Percentiles rank a stretch among this genome's conserved stretches.
Evolutionary conservation across 768 basidiomycete genomes (phyloP).

Genomic region (Leccinum subtestaceum): DNA sequence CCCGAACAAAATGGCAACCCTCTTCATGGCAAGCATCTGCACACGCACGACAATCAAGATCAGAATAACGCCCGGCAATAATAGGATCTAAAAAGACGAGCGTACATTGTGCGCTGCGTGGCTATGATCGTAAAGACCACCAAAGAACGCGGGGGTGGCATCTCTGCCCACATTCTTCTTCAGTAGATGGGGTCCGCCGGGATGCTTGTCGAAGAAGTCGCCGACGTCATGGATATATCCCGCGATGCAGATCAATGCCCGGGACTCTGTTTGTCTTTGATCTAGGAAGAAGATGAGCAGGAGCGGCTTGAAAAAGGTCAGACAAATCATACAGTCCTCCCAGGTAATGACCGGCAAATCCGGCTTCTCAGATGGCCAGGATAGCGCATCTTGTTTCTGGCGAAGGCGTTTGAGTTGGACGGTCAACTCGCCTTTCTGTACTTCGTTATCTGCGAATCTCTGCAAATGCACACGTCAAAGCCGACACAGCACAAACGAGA

Average conservation of each 20-base stretch:
- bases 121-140: conserved; percentile 73
- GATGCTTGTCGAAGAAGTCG: conserved; percentile 81
- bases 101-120: conserved; percentile 63
- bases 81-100: conserved; percentile 10
- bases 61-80: neutral
- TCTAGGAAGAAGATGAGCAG: conserved; percentile 36
- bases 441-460: no score
- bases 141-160: conserved; percentile 88
- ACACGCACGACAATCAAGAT: neutral
- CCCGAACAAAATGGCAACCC: conserved; percentile 9
- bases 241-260: conserved; percentile 80
- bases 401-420: no score
- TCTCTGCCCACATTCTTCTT: conserved; percentile 85
- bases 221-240: conserved; percentile 89
- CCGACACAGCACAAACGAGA: no score
- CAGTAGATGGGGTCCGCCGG: conserved; percentile 78
- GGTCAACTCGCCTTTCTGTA: no score
- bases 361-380: no score
- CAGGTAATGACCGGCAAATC: no score
- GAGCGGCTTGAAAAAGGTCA: no score
- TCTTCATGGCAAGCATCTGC: conserved; percentile 12
- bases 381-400: no score
- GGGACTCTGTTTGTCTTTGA: conserved; percentile 72
- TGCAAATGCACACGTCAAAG: no score
- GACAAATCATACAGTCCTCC: no score